Evolutionary conservation across 2,329 filamentous ascomycete genomes (phyloP), one percentile per base, ranked within the genome.

Genomic region (Talaromyces sp.): DNA sequence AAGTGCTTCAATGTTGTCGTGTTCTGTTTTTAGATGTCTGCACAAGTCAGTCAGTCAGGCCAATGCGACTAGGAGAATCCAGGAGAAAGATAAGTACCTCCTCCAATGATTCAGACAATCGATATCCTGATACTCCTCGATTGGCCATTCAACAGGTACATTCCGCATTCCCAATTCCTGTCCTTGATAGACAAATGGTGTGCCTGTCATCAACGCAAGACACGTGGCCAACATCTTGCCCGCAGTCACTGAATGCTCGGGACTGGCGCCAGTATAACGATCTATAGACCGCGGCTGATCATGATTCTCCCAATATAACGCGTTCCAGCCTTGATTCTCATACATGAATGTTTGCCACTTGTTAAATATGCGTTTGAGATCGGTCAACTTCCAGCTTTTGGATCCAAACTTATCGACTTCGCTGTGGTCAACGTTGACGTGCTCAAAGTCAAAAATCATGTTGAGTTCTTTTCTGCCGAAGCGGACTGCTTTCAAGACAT

Each of bases 391-490:
- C 80, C 82, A 86, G 5, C 69, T 71, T 1, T 73, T 70, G 4
- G 72, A 78, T 7, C 77, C 75, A 39, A 83, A 84, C 61, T 84
- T 81, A 68, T 84, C 80, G 73, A 69, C 77, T 71, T 62, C 59
- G 5, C 72, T 84, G 54, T 83, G 78, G 3, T 84, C 87, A 16
- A 88, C 77, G 68, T 88, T 82, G 7, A 89, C 85, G 11, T 87
- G 81, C 66, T 90, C 87, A 70, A 91, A 91, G 68, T 89, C 85
- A 74, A 91, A 90, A 39, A 90, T 87, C 86, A 90, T 90, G 71
- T 84, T 86, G 50, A 90, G 75, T 69, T 90, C 86, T 35, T 81
- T 79, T 16, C 83, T 79, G 58, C 84, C 82, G 23, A 79, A 81
- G 2, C 79, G 79, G 2, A 90, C 86, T 6, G 80, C 80, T 14